A percentile compares a stretch with the other conserved stretches of the same genome.
These are phyloP conservation scores for Cercospora brassicicola DNA, from an alignment of 2,329 filamentous ascomycete species.

Conservation along the genomic window DNA sequence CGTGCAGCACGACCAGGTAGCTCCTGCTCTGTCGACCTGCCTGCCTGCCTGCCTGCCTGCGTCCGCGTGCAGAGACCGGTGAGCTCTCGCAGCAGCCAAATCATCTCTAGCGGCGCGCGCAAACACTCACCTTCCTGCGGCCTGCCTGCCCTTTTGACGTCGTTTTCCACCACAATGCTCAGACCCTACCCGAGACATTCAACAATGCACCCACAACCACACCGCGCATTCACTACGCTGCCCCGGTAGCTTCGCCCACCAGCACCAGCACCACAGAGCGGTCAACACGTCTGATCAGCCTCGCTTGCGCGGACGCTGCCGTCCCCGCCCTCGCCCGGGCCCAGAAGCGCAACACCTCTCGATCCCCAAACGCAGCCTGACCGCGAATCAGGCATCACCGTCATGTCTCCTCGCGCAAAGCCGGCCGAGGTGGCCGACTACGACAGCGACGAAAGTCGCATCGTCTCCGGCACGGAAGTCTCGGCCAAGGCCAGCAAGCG, in stretches of 20 bases:
- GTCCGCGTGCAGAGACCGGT: slow-evolving; percentile 19
- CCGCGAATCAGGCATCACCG: slow-evolving; percentile 6
- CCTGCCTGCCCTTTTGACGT: slow-evolving; percentile 10
- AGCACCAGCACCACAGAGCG: slow-evolving; percentile 2
- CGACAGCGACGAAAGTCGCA: slow-evolving; percentile 43
- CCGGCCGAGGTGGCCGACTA: slow-evolving; percentile 43
- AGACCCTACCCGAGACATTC: slow-evolving; percentile 28
- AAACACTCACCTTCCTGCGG: slow-evolving; percentile 34
- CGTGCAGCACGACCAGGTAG: background rate
- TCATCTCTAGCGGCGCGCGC: slow-evolving; percentile 22
- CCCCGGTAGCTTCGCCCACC: background rate
- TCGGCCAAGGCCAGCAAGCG: slow-evolving; percentile 46
- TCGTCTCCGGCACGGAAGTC: slow-evolving; percentile 48
- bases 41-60: slow-evolving; percentile 13
- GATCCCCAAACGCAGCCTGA: background rate
- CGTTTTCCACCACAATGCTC: slow-evolving; percentile 24
- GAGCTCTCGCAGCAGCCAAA: slow-evolving; percentile 7
- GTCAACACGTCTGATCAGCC: background rate
- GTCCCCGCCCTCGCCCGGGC: slow-evolving; percentile 12
- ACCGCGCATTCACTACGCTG: background rate
- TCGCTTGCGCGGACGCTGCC: slow-evolving; percentile 11
- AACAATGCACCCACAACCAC: slow-evolving; percentile 25
- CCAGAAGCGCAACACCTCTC: slow-evolving; percentile 5
- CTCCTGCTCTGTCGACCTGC: background rate
- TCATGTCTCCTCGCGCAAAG: slow-evolving; percentile 19